Evolutionary conservation across 1,284 basidiomycete species (phyloP), one percentile per base, ranked within the genome.

Genomic region (Ustilago shanxiensis): DNA sequence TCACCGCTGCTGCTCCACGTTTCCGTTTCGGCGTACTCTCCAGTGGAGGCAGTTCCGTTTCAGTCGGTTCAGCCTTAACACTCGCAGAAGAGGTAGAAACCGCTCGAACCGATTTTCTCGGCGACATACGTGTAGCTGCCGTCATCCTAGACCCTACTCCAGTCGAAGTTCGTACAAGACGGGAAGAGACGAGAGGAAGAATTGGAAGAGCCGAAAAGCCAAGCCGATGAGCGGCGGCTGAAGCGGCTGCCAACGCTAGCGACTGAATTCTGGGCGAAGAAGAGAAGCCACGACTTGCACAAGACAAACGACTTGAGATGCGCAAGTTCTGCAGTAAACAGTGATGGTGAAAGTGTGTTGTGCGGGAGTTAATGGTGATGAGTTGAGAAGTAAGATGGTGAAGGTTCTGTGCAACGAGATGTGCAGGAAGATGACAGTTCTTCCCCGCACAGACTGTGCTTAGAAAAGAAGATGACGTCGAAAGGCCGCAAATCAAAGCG

Each of bases 181-280:
- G 47, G 28, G 18, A 26, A 20, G 24, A n/a, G n/a, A n/a, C 10
- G 24, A 13, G 6, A n/a, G 6, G 6, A 28, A 14, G 22, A n/a
- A 33, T 29, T 16, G 37, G 45, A 0, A 28, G 55, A 31, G 45
- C 24, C 13, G 24, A 24, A 49, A 53, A 22, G 39, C 54, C 39
- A 50, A 68, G 49, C 59, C 66, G 66, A 44, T 47, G 45, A 45
- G 66, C 55, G 47, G 55, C 66, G 51, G 45, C 47, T 49, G 47
- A 49, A 18, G 8, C 52, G 29, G 6, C 22, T n/a, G 2, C 28
- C 22, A 44, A 53, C 16, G 56, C 47, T 1, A 49, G 22, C 14
- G 61, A 65, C 67, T 53, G 61, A 70, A 70, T 70, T 13, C 58
- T 70, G 58, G 35, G 37, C 47, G 47, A 49, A n/a, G n/a, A n/a